phyloP scores from a whole-genome alignment of 176 grass and related monocot genomes.

The Chloris gayana region DNA sequence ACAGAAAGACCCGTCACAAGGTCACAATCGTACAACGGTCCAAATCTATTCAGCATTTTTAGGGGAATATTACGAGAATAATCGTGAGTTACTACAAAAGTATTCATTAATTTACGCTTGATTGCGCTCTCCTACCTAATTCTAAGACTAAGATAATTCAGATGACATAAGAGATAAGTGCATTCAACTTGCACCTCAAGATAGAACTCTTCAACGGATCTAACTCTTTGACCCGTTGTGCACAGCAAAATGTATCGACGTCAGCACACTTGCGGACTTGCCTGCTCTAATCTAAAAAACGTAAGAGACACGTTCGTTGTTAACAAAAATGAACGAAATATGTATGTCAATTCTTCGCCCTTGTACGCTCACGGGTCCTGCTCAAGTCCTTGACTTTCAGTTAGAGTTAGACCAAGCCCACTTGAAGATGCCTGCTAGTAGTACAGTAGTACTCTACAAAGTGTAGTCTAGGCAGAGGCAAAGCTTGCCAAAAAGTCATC shows the following conservation, averaged over 20 bases:
- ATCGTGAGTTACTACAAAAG: background rate
- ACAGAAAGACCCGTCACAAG: background rate
- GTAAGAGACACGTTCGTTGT: background rate
- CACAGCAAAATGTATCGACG: conserved; percentile 1
- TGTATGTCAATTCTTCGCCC: background rate
- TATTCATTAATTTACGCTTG: conserved; percentile 21
- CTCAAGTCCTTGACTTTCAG: conserved; percentile 32
- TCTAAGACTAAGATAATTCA: background rate
- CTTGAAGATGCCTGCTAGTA: background rate
- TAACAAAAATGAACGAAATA: background rate
- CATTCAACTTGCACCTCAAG: background rate
- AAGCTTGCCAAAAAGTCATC: conserved; percentile 30
- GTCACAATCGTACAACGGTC: background rate
- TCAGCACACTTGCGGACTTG: conserved; percentile 6
- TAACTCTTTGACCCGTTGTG: background rate
- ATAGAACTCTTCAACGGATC: conserved; percentile 8
- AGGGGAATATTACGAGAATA: conserved; percentile 28
- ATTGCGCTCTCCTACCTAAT: conserved; percentile 11
- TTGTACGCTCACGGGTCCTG: background rate
- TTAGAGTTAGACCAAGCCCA: conserved; percentile 26
- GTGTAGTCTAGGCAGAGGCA: background rate
- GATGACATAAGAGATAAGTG: background rate
- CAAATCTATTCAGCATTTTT: background rate
- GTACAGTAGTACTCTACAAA: background rate
- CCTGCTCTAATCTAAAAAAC: background rate